These are phyloP conservation scores for Scedosporium dehoogii DNA, from an alignment of 2,329 filamentous ascomycete species.

Conservation along the genomic window DNA sequence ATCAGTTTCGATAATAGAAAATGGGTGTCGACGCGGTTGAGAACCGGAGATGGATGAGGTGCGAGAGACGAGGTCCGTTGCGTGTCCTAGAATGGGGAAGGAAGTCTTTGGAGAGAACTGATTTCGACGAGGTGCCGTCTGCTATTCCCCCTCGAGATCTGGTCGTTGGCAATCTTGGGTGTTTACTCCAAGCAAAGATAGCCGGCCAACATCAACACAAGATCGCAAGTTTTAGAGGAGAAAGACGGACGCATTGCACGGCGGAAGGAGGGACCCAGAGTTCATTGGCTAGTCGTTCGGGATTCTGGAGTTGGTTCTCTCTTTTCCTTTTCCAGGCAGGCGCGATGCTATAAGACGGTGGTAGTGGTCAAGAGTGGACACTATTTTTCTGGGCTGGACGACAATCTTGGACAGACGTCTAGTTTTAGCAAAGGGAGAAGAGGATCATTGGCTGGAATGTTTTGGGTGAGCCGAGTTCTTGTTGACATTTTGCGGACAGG, in stretches of 20 bases:
- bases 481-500: neutral
- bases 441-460: neutral
- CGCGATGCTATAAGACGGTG: neutral
- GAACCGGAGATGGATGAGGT: neutral
- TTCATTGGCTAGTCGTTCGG: neutral
- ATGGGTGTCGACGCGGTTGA: neutral
- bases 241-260: slow-evolving; percentile 6
- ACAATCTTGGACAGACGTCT: neutral
- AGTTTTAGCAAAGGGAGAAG: neutral
- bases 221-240: slow-evolving; percentile 1
- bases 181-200: slow-evolving; percentile 2
- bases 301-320: neutral
- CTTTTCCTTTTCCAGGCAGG: neutral
- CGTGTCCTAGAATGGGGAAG: neutral
- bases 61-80: neutral
- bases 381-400: neutral
- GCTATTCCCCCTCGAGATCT: neutral
- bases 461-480: neutral
- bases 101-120: neutral
- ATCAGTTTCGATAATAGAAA: neutral
- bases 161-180: neutral
- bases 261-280: neutral
- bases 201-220: slow-evolving; percentile 4
- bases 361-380: neutral
- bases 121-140: neutral